Base-by-base conservation (phyloP, 495 filamentous ascomycete genomes). In the Aspergillus sclerotiicarbonarius region DNA sequence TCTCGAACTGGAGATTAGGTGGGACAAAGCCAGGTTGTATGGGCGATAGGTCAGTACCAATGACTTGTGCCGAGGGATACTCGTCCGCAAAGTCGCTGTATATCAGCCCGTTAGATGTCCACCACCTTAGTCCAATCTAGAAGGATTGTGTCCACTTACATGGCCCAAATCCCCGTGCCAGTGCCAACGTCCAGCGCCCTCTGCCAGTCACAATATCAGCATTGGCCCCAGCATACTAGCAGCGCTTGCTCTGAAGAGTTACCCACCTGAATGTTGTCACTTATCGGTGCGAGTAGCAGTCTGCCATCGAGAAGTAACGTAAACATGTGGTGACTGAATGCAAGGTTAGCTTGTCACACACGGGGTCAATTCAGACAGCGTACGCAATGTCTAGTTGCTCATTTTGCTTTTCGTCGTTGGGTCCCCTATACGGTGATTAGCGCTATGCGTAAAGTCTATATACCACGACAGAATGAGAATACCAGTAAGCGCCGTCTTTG, bases 111-210 rank as follows among this genome's bases (percentile, higher is more conserved):
- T 32, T 15, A 31, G 8, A 13, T 32, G 32, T 51, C 46, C 29
- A 46, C 29, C 19, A 19, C 20, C 6, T 10, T 3, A 18, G 30
- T 21, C 8, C 0, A 3, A 7, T 6, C 21, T 6, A 9, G 21
- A 25, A n/a, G 15, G 35, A 8, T 45, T 18, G 43, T 3, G 15
- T 37, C 8, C 21, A 59, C 66, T 50, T 45, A 65, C 65, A 83
- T 79, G 19, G 80, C 72, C 80, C 82, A 84, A 8, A 80, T 71
- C 6, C 84, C 82, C 3, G 82, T 84, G 6, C 82, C 81, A 1
- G 74, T 82, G 31, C 82, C 81, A n/a, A 85, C 61, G 58, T 85
- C 82, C 19, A 84, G 58, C 18, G 80, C 77, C 10, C 63, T 66
- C 51, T 71, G 54, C 21, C 37, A n/a, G 37, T 61, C 60, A n/a